phyloP scores from a whole-genome alignment of 306 rosid species.

The Macrotyloma uniflorum region DNA sequence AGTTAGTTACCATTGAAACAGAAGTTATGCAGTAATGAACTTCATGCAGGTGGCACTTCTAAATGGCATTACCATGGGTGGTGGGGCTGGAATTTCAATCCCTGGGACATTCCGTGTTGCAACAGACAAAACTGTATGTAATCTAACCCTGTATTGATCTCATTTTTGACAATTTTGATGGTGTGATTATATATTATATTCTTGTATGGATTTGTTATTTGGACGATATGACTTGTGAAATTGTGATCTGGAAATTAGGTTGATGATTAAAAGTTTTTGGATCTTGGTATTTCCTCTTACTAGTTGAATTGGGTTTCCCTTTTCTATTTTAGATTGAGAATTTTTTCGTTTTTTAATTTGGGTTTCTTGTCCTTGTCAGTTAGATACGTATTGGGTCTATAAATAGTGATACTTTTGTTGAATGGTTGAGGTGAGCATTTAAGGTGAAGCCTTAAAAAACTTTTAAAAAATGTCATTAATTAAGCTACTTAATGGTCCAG shows the following conservation, averaged over 20 bases:
- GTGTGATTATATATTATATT: not conserved
- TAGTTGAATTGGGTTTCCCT: not conserved
- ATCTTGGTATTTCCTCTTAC: not conserved
- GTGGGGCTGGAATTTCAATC: conserved; percentile 92
- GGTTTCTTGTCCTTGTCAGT: not conserved
- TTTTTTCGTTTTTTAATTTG: not conserved
- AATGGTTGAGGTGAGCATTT: too few relatives aligned
- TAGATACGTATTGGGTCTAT: not conserved
- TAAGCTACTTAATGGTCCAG: not conserved
- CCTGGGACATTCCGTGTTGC: conserved; percentile 89
- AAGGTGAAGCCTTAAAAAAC: not conserved
- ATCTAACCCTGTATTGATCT: conserved; percentile 8
- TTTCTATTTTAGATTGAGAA: not conserved
- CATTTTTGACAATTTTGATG: conserved; percentile 8
- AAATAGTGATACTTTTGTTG: not conserved
- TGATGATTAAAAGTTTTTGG: not conserved
- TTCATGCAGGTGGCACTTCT: conserved; percentile 78
- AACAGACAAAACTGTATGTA: conserved; percentile 85
- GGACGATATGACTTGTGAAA: not conserved
- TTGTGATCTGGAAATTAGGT: not conserved
- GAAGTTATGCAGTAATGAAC: conserved; percentile 22
- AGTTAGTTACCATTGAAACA: not conserved
- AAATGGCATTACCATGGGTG: conserved; percentile 96
- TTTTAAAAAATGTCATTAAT: not conserved
- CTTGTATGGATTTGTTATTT: conserved; percentile 13